Evolutionary conservation across 2,329 filamentous ascomycete genomes (phyloP).

Genomic region (Macrophomina tecta): DNA sequence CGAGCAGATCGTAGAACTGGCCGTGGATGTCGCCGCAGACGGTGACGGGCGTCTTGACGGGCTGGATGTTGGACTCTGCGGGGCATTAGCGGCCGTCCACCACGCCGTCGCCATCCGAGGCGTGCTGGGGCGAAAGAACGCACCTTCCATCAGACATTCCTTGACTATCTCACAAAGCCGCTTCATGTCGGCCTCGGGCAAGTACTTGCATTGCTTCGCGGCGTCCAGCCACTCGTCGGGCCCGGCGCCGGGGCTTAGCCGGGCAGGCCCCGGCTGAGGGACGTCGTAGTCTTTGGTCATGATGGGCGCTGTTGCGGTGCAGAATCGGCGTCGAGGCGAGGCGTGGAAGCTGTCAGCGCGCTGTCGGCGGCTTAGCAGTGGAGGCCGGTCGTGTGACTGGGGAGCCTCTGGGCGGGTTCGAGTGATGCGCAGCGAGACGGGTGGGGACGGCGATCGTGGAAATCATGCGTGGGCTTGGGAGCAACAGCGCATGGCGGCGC

Average conservation of each 20-base stretch:
- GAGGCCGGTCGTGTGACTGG: constrained; percentile 37
- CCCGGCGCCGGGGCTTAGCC: constrained; percentile 79
- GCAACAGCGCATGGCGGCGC: constrained; percentile 27
- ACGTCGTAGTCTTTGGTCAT: constrained; percentile 65
- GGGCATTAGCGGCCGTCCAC: constrained; percentile 8
- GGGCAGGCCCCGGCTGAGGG: constrained; percentile 89
- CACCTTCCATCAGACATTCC: constrained; percentile 98
- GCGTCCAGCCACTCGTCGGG: constrained; percentile 96
- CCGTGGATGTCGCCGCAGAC: constrained; percentile 98
- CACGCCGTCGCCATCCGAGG: background rate
- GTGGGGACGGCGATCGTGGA: constrained; percentile 24
- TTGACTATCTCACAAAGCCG: constrained; percentile 98
- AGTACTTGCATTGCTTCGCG: constrained; percentile 95
- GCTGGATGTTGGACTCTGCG: constrained; percentile 95
- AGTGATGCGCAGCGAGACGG: constrained; percentile 15
- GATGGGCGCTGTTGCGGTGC: constrained; percentile 11
- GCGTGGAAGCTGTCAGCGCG: constrained; percentile 17
- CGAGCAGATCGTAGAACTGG: constrained; percentile 96
- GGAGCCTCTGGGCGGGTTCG: background rate
- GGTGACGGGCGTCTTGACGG: constrained; percentile 94
- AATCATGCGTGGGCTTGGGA: constrained; percentile 26
- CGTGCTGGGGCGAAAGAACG: constrained; percentile 32
- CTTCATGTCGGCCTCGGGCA: constrained; percentile 97
- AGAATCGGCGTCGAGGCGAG: constrained; percentile 8
- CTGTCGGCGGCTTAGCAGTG: constrained; percentile 28